Percentiles rank a stretch among this genome's conserved stretches.
These are phyloP conservation scores for Russula earlei DNA, from an alignment of 768 basidiomycete species.

Conservation along the genomic window DNA sequence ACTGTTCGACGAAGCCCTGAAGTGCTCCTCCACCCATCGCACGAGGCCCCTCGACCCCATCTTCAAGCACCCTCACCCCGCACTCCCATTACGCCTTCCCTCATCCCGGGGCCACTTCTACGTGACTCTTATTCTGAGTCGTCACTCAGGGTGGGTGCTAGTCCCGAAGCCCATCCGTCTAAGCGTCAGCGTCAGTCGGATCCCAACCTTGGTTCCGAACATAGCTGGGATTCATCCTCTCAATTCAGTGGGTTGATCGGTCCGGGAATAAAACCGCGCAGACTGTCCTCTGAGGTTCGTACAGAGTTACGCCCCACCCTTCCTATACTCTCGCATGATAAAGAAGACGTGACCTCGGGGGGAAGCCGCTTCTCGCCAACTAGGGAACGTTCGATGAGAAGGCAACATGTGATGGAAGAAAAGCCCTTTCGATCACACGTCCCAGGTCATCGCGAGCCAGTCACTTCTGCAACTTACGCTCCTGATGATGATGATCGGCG, in stretches of 20 bases:
- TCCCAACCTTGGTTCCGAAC: slow-evolving; percentile 1
- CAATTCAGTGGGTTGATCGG: slow-evolving; percentile 7
- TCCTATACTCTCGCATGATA: neutral
- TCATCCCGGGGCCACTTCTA: slow-evolving; percentile 7
- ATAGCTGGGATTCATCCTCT: slow-evolving; percentile 8
- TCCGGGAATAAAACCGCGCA: slow-evolving; percentile 12
- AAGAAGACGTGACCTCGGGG: neutral
- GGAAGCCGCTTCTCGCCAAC: slow-evolving; percentile 3
- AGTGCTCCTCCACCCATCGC: neutral
- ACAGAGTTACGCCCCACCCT: slow-evolving; percentile 1
- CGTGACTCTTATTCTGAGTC: slow-evolving; percentile 15
- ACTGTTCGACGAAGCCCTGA: slow-evolving; percentile 4
- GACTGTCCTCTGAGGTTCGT: slow-evolving; percentile 9
- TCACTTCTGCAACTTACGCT: neutral
- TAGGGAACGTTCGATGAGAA: neutral
- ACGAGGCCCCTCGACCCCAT: slow-evolving; percentile 1
- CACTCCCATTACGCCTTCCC: slow-evolving; percentile 1
- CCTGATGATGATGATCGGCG: neutral
- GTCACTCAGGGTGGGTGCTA: slow-evolving; percentile 6
- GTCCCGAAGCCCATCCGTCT: neutral
- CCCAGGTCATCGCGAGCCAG: neutral
- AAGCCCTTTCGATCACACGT: neutral
- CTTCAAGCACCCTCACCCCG: slow-evolving; percentile 7
- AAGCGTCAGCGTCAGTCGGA: slow-evolving; percentile 13
- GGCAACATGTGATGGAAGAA: slow-evolving; percentile 2